Evolutionary conservation across 2,329 filamentous ascomycete genomes (phyloP).

Genomic region (Claviceps cyperi): DNA sequence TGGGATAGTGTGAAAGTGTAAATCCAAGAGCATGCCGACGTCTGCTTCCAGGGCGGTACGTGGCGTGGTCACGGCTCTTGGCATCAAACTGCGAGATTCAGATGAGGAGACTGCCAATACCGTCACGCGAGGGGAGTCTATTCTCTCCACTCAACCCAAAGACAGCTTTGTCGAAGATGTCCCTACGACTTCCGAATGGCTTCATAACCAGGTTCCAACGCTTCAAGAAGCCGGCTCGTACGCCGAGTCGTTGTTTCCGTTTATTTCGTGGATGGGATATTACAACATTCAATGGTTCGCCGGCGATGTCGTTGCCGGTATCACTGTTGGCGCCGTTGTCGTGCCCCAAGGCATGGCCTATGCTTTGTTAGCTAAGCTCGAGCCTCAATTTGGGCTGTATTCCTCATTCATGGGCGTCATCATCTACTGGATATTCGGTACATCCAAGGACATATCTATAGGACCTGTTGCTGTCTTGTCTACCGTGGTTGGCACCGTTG

Average conservation of each 20-base stretch:
- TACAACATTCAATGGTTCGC: conserved; percentile 85
- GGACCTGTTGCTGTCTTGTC: conserved; percentile 94
- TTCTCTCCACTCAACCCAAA: conserved; percentile 56
- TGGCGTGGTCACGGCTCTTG: conserved; percentile 60
- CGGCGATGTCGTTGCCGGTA: conserved; percentile 73
- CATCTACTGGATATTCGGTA: conserved; percentile 96
- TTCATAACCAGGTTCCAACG: conserved; percentile 49
- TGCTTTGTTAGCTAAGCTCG: conserved; percentile 67
- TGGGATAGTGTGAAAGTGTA: not conserved
- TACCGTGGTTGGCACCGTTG: conserved; percentile 72
- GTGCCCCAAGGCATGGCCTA: conserved; percentile 98
- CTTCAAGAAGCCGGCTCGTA: conserved; percentile 43
- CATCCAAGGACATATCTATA: conserved; percentile 96
- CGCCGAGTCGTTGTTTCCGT: conserved; percentile 64
- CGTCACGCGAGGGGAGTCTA: conserved; percentile 63
- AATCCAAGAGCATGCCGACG: conserved; percentile 18
- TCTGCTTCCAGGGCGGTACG: conserved; percentile 50
- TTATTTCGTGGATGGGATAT: conserved; percentile 70
- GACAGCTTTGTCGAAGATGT: conserved; percentile 74
- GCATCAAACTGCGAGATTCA: conserved; percentile 61
- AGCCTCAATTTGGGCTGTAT: conserved; percentile 63
- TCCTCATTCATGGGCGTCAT: conserved; percentile 93
- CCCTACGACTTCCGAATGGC: conserved; percentile 60
- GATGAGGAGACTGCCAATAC: conserved; percentile 35
- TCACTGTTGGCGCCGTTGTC: conserved; percentile 50